A percentile compares a stretch with the other conserved stretches of the same genome.
These are phyloP conservation scores for Capillidium rhysosporum DNA, from an alignment of 371 early-diverging fungal species.

Conservation along the genomic window DNA sequence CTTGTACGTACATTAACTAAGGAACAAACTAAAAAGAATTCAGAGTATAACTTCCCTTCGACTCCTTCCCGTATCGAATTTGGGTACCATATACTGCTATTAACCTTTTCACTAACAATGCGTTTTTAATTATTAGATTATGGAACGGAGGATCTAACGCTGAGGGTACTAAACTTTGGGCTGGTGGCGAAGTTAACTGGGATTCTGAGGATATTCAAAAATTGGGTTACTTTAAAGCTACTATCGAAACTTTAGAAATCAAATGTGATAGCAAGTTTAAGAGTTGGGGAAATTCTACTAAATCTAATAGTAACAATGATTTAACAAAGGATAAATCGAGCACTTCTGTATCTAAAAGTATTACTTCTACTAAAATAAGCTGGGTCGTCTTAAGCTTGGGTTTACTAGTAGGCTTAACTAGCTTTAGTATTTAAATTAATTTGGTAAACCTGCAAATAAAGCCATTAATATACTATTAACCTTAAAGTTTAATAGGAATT, in stretches of 20 bases:
- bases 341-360: no score
- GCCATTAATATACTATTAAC: no score
- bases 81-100: background rate
- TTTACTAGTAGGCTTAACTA: no score
- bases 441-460: no score
- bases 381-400: no score
- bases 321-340: no score
- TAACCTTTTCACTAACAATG: conserved; percentile 9
- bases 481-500: no score
- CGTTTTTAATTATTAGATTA: conserved; percentile 32
- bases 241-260: conserved; percentile 2
- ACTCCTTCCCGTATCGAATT: conserved; percentile 31
- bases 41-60: conserved; percentile 21
- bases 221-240: conserved; percentile 6
- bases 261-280: background rate
- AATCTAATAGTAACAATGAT: no score
- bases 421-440: no score
- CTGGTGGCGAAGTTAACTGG: conserved; percentile 33
- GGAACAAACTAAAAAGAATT: conserved; percentile 16
- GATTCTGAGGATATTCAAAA: conserved; percentile 6
- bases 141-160: conserved; percentile 46
- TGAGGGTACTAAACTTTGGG: conserved; percentile 37
- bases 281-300: no score
- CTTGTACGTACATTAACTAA: conserved; percentile 20
- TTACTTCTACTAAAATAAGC: no score